Conservation (phyloP, 768 basidiomycete species). For the Mycena sanguinolenta region DNA sequence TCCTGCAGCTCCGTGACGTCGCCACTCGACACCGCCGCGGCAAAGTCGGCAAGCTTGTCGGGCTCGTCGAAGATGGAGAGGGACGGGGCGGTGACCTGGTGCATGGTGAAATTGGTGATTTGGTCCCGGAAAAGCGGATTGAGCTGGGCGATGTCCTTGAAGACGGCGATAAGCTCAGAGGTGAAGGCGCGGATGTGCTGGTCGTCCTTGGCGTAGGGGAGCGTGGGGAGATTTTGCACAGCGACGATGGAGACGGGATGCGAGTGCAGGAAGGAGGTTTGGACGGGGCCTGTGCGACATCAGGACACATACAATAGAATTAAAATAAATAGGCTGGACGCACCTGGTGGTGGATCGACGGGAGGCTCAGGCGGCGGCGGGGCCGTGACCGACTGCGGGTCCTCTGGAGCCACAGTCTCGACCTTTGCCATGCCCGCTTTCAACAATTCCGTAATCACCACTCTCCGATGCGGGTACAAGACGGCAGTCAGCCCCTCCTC, state of each 20-base stretch:
- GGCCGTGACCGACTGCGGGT: constrained; percentile 62
- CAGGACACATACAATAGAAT: too few species aligned
- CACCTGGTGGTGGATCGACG: constrained; percentile 38
- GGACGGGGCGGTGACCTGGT: constrained; percentile 73
- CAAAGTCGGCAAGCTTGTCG: constrained; percentile 96
- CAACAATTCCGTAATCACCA: constrained; percentile 88
- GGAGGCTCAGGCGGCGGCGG: constrained; percentile 53
- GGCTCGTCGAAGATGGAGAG: constrained; percentile 90
- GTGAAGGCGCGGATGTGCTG: constrained; percentile 97
- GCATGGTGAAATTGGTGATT: constrained; percentile 95
- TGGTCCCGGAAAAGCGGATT: constrained; percentile 99
- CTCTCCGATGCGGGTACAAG: constrained; percentile 92
- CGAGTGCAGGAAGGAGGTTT: constrained; percentile 87
- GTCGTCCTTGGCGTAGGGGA: constrained; percentile 91
- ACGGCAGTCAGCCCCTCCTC: constrained; percentile 96
- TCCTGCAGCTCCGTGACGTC: constrained; percentile 94
- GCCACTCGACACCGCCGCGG: constrained; percentile 95
- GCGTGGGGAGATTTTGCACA: constrained; percentile 84
- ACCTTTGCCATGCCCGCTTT: constrained; percentile 67
- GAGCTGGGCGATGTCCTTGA: constrained; percentile 98
- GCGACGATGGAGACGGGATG: constrained; percentile 90
- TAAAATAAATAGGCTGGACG: neutral
- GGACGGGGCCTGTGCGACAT: constrained; percentile 65
- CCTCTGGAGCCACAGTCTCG: constrained; percentile 56
- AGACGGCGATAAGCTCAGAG: constrained; percentile 95